Base-by-base conservation (phyloP, 441 rosid species). In the Breynia disticha region DNA sequence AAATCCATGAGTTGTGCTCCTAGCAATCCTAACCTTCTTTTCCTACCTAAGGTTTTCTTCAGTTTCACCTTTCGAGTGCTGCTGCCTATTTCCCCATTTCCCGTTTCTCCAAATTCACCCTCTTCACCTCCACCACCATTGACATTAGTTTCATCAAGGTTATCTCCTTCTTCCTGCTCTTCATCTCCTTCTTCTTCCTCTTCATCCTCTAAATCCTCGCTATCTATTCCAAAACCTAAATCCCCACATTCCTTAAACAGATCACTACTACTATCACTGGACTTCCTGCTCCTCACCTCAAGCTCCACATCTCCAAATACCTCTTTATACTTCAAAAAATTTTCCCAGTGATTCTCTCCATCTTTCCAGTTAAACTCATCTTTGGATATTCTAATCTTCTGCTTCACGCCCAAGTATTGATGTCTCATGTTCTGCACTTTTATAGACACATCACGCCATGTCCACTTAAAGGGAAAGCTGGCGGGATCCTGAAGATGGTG, bases 381-480 rank as follows among this genome's bases (percentile, higher is more conserved):
- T 11, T 67, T 62, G 9, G 88, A 65, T 56, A 66, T 54, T 54
- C 75, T 72, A 62, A 84, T 81, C 88, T 84, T 84, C 73, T 84
- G 88, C 76, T 84, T 84, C 60, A 84, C 93, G 44, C 93, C 93
- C 64, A 81, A 48, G 63, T 84, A 84, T 70, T 84, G 93, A 56
- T 84, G 83, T 72, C 93, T 67, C 88, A 77, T 84, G 73, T 84
- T 84, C 74, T 84, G 88, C 45, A 81, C 86, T 66, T 84, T 77
- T 52, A 84, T 81, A 18, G 88, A 84, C 16, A 81, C 86, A 55
- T 84, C 93, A 10, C 93, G 75, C 93, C 93, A 81, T 1, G 86
- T 77, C 91, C 91, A 84, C 70, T 68, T 74, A 69, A 84, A 84
- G 32, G 88, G 86, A 70, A 75, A 84, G 68, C 64, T 63, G 38